phyloP scores from a whole-genome alignment of 495 filamentous ascomycete species.

The Lophiostoma macrostomum region DNA sequence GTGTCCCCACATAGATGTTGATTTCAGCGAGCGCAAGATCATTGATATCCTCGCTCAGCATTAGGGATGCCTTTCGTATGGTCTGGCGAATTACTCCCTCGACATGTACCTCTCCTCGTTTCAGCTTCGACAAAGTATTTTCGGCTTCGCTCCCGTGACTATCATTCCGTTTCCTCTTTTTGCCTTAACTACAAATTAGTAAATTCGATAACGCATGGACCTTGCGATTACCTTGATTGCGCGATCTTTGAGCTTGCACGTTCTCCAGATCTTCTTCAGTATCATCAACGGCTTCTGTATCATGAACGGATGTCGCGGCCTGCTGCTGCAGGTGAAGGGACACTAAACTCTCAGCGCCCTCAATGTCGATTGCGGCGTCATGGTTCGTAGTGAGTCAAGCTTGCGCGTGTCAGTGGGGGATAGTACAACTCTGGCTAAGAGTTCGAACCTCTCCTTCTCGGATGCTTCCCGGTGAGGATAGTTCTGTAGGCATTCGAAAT shows the following conservation, averaged over 20 bases:
- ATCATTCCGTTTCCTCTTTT: conserved; percentile 6
- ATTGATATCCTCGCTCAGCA: conserved; percentile 17
- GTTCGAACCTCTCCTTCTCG: conserved; percentile 14
- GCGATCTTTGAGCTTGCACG: conserved; percentile 3
- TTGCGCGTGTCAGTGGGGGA: conserved; percentile 3
- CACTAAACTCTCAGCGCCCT: conserved; percentile 15
- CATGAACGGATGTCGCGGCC: conserved; percentile 15
- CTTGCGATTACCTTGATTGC: conserved; percentile 6
- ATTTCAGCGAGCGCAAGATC: conserved; percentile 12
- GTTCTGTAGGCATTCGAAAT: conserved; percentile 14
- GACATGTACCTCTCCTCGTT: conserved; percentile 16
- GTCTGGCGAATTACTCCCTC: conserved; percentile 12
- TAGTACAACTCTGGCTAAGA: conserved; percentile 9
- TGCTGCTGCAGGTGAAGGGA: conserved; percentile 16
- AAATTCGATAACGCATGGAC: conserved; percentile 7
- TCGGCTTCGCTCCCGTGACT: background rate
- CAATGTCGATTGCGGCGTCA: conserved; percentile 9
- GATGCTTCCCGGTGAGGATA: conserved; percentile 14
- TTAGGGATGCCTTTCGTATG: conserved; percentile 16
- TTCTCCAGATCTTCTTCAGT: conserved; percentile 20
- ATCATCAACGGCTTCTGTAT: conserved; percentile 9
- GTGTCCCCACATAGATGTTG: conserved; percentile 12
- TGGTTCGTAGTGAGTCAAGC: conserved; percentile 12
- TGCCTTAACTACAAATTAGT: conserved; percentile 2
- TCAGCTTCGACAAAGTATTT: conserved; percentile 9